phyloP scores from a whole-genome alignment of 169 alveolate species.

The Toxoplasma gondii region DNA sequence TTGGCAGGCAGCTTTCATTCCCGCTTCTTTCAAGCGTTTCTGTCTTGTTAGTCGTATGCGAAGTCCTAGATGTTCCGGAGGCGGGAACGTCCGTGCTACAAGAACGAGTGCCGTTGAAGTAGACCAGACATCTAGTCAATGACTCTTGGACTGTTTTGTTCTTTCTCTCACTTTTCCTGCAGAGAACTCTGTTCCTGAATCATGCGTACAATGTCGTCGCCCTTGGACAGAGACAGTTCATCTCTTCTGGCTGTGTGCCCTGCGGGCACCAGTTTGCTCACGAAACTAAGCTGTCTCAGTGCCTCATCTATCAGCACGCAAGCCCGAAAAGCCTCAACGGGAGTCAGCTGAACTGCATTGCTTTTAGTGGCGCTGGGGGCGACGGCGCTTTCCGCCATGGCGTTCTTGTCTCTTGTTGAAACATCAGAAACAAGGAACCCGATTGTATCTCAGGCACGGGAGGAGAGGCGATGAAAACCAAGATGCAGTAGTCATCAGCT shows the following conservation, averaged over 20 bases:
- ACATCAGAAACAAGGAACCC: too few species aligned
- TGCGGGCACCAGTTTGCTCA: constrained; percentile 26
- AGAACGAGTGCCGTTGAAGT: too few species aligned
- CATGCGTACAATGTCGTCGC: constrained; percentile 52
- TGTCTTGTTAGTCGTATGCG: too few species aligned
- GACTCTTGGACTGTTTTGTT: neutral
- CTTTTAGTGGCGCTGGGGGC: neutral
- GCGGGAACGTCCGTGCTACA: too few species aligned
- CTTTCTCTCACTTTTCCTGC: constrained; percentile 23
- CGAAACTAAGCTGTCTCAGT: constrained; percentile 41
- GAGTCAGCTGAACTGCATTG: constrained; percentile 33
- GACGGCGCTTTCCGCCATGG: neutral
- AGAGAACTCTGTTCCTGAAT: constrained; percentile 47
- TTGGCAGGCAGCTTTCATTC: too few species aligned
- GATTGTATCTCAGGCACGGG: too few species aligned
- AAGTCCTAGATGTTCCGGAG: too few species aligned
- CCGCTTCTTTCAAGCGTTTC: too few species aligned
- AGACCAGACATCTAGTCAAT: too few species aligned
- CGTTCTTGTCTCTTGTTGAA: neutral
- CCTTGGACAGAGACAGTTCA: constrained; percentile 42
- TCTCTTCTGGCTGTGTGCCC: neutral
- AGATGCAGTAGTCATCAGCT: too few species aligned
- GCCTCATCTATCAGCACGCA: constrained; percentile 49
- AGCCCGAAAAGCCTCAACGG: constrained; percentile 60
- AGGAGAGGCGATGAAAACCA: too few species aligned